Evolutionary conservation across 305 asterid genomes (phyloP).

Genomic region (Plantago rigida): DNA sequence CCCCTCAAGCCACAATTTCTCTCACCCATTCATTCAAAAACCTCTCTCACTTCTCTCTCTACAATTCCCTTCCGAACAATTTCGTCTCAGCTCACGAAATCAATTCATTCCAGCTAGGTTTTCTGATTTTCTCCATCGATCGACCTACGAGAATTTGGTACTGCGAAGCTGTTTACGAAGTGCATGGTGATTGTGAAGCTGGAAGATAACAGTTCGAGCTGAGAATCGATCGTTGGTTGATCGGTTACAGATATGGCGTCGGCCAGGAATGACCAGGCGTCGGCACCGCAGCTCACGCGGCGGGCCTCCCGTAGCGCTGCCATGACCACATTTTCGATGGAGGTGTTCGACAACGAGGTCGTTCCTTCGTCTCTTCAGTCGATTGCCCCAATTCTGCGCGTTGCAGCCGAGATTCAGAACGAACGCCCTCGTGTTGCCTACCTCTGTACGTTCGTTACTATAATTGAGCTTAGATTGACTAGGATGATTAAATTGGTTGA

Average conservation of each 20-base stretch:
- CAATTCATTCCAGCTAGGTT: not conserved
- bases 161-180: not conserved
- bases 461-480: not conserved
- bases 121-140: not conserved
- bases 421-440: conserved; percentile 96
- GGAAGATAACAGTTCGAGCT: conserved; percentile 3
- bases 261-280: conserved; percentile 28
- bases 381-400: conserved; percentile 87
- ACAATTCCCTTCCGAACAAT: too few species aligned
- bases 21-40: conserved; percentile 5
- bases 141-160: not conserved
- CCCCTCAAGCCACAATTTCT: not conserved
- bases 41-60: not conserved
- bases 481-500: too few species aligned
- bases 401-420: conserved; percentile 67
- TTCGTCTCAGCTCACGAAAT: not conserved
- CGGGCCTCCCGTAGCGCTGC: conserved; percentile 88
- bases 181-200: not conserved
- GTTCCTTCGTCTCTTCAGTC: conserved; percentile 95
- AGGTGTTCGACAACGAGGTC: conserved; percentile 91
- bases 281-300: conserved; percentile 48
- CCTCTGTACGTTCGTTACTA: conserved; percentile 47
- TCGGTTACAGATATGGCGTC: conserved; percentile 32
- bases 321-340: conserved; percentile 77
- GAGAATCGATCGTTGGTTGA: conserved; percentile 13